Conservation (phyloP, 495 filamentous ascomycete genomes). For the Neurospora sp. region DNA sequence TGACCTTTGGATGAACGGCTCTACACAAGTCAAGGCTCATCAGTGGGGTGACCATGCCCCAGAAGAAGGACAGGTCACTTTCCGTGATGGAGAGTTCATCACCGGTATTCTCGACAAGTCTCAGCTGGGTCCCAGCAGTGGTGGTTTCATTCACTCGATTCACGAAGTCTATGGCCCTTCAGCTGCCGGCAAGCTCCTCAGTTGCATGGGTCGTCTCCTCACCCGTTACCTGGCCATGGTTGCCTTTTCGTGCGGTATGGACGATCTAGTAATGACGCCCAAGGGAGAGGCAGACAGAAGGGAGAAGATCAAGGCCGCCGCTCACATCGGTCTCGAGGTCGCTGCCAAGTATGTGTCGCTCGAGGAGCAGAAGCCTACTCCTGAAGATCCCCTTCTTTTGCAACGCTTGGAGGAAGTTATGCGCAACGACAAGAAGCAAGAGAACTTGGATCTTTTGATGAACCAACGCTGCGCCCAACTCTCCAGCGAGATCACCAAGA, state of each 20-base stretch:
- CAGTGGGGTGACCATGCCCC: slow-evolving; percentile 50
- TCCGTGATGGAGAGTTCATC: slow-evolving; percentile 79
- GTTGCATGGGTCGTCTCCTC: slow-evolving; percentile 78
- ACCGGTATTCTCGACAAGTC: slow-evolving; percentile 93
- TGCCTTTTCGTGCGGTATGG: slow-evolving; percentile 94
- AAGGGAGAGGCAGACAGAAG: slow-evolving; percentile 65
- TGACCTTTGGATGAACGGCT: slow-evolving; percentile 69
- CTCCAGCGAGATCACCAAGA: slow-evolving; percentile 66
- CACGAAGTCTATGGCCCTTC: slow-evolving; percentile 90
- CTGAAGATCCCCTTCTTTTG: slow-evolving; percentile 58
- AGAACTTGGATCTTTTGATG: slow-evolving; percentile 74
- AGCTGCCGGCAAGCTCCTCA: slow-evolving; percentile 73
- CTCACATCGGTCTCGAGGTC: slow-evolving; percentile 68
- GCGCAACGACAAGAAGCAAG: slow-evolving; percentile 82
- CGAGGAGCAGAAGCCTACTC: slow-evolving; percentile 45
- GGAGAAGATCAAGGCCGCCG: slow-evolving; percentile 57
- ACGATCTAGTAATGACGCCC: slow-evolving; percentile 80
- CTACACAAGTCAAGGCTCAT: slow-evolving; percentile 63
- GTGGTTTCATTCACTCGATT: slow-evolving; percentile 83
- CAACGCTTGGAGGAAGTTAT: slow-evolving; percentile 79
- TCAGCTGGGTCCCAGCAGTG: slow-evolving; percentile 78
- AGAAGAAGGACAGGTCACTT: slow-evolving; percentile 69
- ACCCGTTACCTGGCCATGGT: slow-evolving; percentile 87
- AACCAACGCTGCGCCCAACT: slow-evolving; percentile 61
- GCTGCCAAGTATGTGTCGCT: slow-evolving; percentile 90